Percentiles rank a stretch among this genome's conserved stretches.
Evolutionary conservation across 2,329 filamentous ascomycete species (phyloP).

Genomic region (Fusarium lyarnte): DNA sequence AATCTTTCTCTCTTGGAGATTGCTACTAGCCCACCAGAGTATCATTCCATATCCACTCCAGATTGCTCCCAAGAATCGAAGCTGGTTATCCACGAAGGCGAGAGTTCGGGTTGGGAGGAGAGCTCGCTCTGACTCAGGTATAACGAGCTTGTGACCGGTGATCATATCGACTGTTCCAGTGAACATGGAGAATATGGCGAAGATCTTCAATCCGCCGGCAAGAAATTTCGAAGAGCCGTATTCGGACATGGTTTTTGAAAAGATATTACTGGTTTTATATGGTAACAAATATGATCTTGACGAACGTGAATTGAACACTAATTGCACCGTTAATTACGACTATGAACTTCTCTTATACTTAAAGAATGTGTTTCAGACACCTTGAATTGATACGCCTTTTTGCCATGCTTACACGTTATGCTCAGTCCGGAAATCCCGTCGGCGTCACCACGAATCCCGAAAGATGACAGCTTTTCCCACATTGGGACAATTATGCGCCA

Average conservation of each 20-base stretch:
- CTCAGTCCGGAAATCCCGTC: constrained; percentile 1
- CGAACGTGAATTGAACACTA: rapidly evolving
- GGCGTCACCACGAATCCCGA: neutral
- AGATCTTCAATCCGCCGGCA: neutral
- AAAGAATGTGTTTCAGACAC: rapidly evolving
- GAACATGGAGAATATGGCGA: constrained; percentile 3
- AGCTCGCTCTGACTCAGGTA: neutral
- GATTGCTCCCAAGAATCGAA: neutral
- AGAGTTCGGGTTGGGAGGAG: neutral
- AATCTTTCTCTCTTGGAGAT: neutral
- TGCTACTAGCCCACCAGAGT: neutral
- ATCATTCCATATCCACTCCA: constrained; percentile 11
- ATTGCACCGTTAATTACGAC: rapidly evolving
- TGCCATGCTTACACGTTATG: neutral
- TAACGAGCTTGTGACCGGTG: neutral
- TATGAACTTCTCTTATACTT: neutral
- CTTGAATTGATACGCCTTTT: neutral
- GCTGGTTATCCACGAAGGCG: neutral
- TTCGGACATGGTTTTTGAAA: neutral
- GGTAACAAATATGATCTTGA: neutral
- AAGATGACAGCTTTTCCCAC: neutral
- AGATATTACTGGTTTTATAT: neutral
- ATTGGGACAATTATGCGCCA: neutral
- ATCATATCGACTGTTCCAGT: neutral
- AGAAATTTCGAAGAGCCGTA: neutral